Conservation (phyloP, 2,329 filamentous ascomycete species). For the Arthrinium puccinioides region DNA sequence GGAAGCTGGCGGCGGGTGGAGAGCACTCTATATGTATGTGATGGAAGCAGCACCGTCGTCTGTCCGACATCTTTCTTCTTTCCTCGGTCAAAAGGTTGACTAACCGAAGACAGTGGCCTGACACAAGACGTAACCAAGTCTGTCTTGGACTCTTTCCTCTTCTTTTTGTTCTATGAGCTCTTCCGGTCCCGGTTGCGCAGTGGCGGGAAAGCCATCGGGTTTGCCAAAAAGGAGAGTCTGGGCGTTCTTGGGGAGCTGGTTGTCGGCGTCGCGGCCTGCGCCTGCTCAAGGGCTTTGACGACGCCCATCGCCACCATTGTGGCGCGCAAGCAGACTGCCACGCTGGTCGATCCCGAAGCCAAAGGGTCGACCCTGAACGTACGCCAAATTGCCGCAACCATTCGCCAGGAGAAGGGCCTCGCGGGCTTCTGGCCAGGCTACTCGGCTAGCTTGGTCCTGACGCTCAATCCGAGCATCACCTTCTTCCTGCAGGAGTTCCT, state of each 20-base stretch:
- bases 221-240: too few species aligned
- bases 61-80: not conserved
- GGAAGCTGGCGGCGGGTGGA: slow-evolving; percentile 53
- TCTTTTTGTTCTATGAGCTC: slow-evolving; percentile 73
- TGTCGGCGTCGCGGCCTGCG: slow-evolving; percentile 67
- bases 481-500: slow-evolving; percentile 75
- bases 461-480: slow-evolving; percentile 79
- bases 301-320: slow-evolving; percentile 79
- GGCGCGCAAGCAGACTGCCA: slow-evolving; percentile 69
- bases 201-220: slow-evolving; percentile 13
- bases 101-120: slow-evolving; percentile 3
- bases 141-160: slow-evolving; percentile 71
- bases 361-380: slow-evolving; percentile 30
- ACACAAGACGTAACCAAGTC: slow-evolving; percentile 55
- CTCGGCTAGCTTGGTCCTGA: slow-evolving; percentile 70
- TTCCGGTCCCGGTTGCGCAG: slow-evolving; percentile 21
- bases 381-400: slow-evolving; percentile 53
- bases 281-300: slow-evolving; percentile 67
- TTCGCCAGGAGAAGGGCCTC: slow-evolving; percentile 62
- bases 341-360: slow-evolving; percentile 17
- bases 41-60: too few species aligned
- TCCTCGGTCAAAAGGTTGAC: too few species aligned
- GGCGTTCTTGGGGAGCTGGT: slow-evolving; percentile 65
- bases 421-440: slow-evolving; percentile 84
- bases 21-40: slow-evolving; percentile 56